Base-by-base conservation (phyloP, 1,139 yeast species). In the Zygosaccharomyces sapae region DNA sequence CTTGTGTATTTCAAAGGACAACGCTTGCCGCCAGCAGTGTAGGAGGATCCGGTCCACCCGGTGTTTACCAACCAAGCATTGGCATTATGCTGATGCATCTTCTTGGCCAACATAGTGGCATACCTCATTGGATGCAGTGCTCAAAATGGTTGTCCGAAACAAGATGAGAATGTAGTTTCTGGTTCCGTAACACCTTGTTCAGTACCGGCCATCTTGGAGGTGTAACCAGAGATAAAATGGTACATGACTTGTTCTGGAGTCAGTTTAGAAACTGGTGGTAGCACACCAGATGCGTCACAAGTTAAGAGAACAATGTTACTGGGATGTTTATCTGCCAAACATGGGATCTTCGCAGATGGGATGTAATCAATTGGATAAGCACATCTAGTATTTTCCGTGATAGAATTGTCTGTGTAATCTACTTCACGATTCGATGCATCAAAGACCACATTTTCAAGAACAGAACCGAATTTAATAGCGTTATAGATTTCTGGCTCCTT, bases 121-220 rank as follows among this genome's bases (percentile, higher is more conserved):
- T 92, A 92, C 72, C 83, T 84, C 92, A 92, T 92, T 70, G 98
- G 98, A 73, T 92, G 98, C 71, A 92, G 78, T 41, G 92, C 97
- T 73, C 92, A 79, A 86, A 92, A 92, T 57, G 98, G 98, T 76
- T 92, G 97, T 66, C 97, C 98, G 71, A 89, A 92, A 78, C 98
- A 92, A 49, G 98, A 96, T 56, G 96, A 87, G 80, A 92, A 92
- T 27, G 97, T 88, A 50, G 97, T 96, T 71, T 87, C 90, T 53
- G 98, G 97, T 75, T 92, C 97, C 56, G 97, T 90, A 59, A 92
- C 88, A 73, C 98, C 98, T 70, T 88, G 95, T 74, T 92, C 98
- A 50, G 98, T 92, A 71, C 97, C 97, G 56, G 98, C 97, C 95
- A 92, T 92, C 81, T 92, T 92, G 52, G 97, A 90, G 55, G 98